Percentiles rank a stretch among this genome's conserved stretches.
phyloP scores from a whole-genome alignment of 1,139 yeast species.

The Entelexis paramagnoliae region DNA sequence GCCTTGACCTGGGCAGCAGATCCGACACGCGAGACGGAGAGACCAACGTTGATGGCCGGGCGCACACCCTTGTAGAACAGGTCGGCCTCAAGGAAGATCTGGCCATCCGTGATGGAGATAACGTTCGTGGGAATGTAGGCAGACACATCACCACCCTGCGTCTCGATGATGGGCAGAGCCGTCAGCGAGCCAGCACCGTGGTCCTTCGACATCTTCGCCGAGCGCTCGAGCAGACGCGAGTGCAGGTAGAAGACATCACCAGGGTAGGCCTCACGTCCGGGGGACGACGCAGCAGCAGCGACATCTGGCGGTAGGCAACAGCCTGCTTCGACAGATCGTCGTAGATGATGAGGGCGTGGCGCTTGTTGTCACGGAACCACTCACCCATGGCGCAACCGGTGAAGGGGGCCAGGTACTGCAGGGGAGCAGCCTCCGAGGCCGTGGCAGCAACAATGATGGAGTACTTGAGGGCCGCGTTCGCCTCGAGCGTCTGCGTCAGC shows the following conservation, averaged over 20 bases:
- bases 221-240: constrained; percentile 93
- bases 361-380: constrained; percentile 99
- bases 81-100: constrained; percentile 98
- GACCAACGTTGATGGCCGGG: constrained; percentile 99
- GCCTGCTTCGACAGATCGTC: constrained; percentile 99
- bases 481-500: constrained; percentile 97
- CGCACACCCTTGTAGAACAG: constrained; percentile 99
- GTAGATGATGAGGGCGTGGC: constrained; percentile 91
- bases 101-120: constrained; percentile 95
- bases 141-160: constrained; percentile 99
- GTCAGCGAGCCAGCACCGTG: constrained; percentile 92
- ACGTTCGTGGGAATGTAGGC: constrained; percentile 97
- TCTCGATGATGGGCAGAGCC: constrained; percentile 92
- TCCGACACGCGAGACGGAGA: constrained; percentile 99
- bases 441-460: constrained; percentile 98
- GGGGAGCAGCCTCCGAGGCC: constrained; percentile 99
- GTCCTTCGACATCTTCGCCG: constrained; percentile 89
- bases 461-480: constrained; percentile 95
- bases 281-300: constrained; percentile 93
- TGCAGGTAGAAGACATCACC: constrained; percentile 96
- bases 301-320: constrained; percentile 99
- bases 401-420: constrained; percentile 99
- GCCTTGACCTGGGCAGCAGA: constrained; percentile 99
- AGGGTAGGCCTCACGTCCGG: constrained; percentile 96
- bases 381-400: constrained; percentile 99